A percentile compares a stretch with the other conserved stretches of the same genome.
phyloP scores from a whole-genome alignment of 2,329 filamentous ascomycete species.

The Drechslerella dactyloides region DNA sequence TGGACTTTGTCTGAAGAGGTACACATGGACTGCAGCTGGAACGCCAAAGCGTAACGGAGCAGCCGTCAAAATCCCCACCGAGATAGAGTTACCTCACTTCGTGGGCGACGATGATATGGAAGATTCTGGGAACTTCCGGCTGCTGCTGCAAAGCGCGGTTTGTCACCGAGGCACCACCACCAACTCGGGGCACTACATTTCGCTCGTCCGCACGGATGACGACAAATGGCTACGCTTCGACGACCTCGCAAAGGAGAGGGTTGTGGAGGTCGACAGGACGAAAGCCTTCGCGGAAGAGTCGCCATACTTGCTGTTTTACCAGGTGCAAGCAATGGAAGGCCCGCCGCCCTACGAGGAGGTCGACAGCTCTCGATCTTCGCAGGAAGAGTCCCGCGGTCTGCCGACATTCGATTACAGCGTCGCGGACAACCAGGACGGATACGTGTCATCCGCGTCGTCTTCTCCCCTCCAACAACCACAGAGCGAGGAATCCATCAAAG shows the following conservation, averaged over 20 bases:
- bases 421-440: slow-evolving; percentile 34
- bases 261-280: slow-evolving; percentile 78
- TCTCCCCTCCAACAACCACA: slow-evolving; percentile 39
- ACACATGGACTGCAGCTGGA: slow-evolving; percentile 74
- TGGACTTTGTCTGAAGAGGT: slow-evolving; percentile 91
- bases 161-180: slow-evolving; percentile 88
- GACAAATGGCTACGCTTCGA: slow-evolving; percentile 91
- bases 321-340: slow-evolving; percentile 82
- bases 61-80: slow-evolving; percentile 87
- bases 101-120: slow-evolving; percentile 78
- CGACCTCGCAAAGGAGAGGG: slow-evolving; percentile 76
- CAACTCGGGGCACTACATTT: slow-evolving; percentile 88
- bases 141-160: slow-evolving; percentile 87
- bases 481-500: slow-evolving; percentile 26
- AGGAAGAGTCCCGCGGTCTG: slow-evolving; percentile 33
- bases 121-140: slow-evolving; percentile 81
- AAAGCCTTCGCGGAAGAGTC: slow-evolving; percentile 81
- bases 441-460: slow-evolving; percentile 35
- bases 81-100: slow-evolving; percentile 83
- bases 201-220: slow-evolving; percentile 77
- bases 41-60: slow-evolving; percentile 75
- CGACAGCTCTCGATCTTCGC: slow-evolving; percentile 44
- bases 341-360: slow-evolving; percentile 39
- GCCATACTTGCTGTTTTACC: slow-evolving; percentile 93
- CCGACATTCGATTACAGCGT: slow-evolving; percentile 47